Evolutionary conservation across 2,329 filamentous ascomycete genomes (phyloP), one percentile per base, ranked within the genome.

Genomic region (Fusarium anguioides): DNA sequence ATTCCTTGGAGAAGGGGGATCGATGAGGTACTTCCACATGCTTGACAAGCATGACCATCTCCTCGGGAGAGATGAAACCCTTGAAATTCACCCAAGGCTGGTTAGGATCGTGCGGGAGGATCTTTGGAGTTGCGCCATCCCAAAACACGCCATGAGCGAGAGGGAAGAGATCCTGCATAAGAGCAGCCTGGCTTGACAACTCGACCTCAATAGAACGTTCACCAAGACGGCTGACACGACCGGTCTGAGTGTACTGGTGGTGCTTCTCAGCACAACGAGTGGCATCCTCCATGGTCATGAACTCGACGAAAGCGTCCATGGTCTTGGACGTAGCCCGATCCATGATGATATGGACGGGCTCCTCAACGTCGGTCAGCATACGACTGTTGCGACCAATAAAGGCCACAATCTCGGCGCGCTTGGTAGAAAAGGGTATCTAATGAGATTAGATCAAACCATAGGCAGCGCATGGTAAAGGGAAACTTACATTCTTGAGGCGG

Each of bases 141-240:
- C 88, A 91, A 24, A 78, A 70, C 9, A 90, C 79, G 11, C 87
- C 87, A 31, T 78, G 78, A 6, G 86, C 84, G 37, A 82, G 80
- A 0, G 88, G 87, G 69, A 90, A 91, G 18, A 91, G 75, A n/a
- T 86, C 83, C 64, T 79, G 80, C 87, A 90, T 89, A 17, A 91
- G 78, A 8, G 78, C 78, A 0, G 79, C 80, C 70, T 88, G 86
- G 65, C 82, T 85, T 1, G 87, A 86, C 3, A 89, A 72, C 63
- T 85, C 81, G 10, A 90, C 76, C 3, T 87, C 84, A 23, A 90
- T 82, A 17, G 83, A 80, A 3, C 88, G 86, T 44, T 85, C 82
- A 1, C 87, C 87, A 7, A 91, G 79, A 26, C 84, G 84, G 41
- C 78, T 78, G 23, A 78, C 74, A 6, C 84, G 81, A 6, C 81